Conservation (phyloP, 2,329 filamentous ascomycete genomes). For the Geosmithia morbida region DNA sequence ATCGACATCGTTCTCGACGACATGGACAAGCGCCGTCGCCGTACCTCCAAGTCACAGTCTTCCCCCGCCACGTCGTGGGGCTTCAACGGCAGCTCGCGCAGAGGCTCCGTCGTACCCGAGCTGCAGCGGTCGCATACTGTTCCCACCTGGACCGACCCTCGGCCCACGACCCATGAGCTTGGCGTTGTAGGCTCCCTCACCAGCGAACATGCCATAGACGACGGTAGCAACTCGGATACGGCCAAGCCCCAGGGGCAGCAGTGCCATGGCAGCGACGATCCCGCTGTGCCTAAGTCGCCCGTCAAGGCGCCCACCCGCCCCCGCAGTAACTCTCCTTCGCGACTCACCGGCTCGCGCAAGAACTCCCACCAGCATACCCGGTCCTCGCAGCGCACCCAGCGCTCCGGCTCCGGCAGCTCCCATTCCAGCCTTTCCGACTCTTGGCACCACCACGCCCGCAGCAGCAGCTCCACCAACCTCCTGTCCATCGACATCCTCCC, state of each 20-base stretch:
- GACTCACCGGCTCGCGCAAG: constrained; percentile 63
- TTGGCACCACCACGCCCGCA: constrained; percentile 42
- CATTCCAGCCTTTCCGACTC: constrained; percentile 62
- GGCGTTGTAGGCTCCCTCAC: constrained; percentile 42
- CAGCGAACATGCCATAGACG: constrained; percentile 33
- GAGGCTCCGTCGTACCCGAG: constrained; percentile 52
- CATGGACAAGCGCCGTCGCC: constrained; percentile 78
- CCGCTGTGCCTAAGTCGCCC: constrained; percentile 18
- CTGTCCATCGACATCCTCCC: constrained; percentile 59
- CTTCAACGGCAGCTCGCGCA: constrained; percentile 34
- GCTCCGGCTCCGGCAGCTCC: constrained; percentile 86
- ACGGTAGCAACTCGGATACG: constrained; percentile 14
- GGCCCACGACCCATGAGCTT: constrained; percentile 31
- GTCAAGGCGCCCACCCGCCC: constrained; percentile 29
- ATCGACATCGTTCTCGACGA: constrained; percentile 93
- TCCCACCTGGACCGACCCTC: constrained; percentile 42
- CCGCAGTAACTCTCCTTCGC: constrained; percentile 68
- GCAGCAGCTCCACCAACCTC: constrained; percentile 73
- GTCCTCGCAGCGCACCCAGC: constrained; percentile 59
- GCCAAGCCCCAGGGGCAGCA: constrained; percentile 25
- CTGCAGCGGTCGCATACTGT: constrained; percentile 52
- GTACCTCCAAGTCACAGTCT: constrained; percentile 73
- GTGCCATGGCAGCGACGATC: constrained; percentile 28
- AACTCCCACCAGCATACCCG: constrained; percentile 47
- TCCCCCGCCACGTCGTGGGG: constrained; percentile 64